Base-by-base conservation (phyloP, 23 red algal species). In the Agarophyton chilense region DNA sequence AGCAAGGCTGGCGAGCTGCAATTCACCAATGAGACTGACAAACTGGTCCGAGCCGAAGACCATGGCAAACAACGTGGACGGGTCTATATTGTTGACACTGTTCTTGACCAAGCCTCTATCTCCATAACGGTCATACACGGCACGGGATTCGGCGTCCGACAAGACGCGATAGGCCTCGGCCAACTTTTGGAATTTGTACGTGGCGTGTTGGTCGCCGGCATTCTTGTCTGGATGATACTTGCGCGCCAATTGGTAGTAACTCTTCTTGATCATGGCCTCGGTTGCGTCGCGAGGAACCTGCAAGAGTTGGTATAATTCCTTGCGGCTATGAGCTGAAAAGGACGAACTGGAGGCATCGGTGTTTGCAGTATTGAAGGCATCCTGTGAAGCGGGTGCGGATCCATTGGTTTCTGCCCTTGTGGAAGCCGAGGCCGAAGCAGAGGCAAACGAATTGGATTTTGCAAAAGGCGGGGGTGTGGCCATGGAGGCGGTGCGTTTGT, bases 151-250 rank as follows among this genome's bases (percentile, higher is more conserved):
- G 13, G 78, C 57, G 58, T 93, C 79, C 22, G 78, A 83, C 63
- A 93, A 52, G 36, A 93, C 64, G 49, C 93, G 79, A 52, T 98
- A 98, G 31, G 95, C 95, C 77, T 86, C 90, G 2, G 80, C 86
- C 25, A 98, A 81, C 32, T 94, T 82, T 34, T 90, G 86, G 56
- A 98, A 98, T 67, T 90, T 81, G n/a, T 94, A 90, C 10, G 95
- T 98, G 42, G 91, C 86, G 11, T 98, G 68, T n/a, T 74, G 49
- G 28, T 89, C 93, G 19, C 88, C 86, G 18, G 56, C 49, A 45
- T 89, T 89, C 47, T 79, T 83, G 62, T 95, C 93, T 18, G 93
- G 93, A 36, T 95, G 93, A 28, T 81, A 76, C 56, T 95, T 86
- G 57, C 90, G 88, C 29, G 95, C 95, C 75, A 94, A 29, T 25